Evolutionary conservation across 495 filamentous ascomycete species (phyloP).

Genomic region (Tuber magnatum): DNA sequence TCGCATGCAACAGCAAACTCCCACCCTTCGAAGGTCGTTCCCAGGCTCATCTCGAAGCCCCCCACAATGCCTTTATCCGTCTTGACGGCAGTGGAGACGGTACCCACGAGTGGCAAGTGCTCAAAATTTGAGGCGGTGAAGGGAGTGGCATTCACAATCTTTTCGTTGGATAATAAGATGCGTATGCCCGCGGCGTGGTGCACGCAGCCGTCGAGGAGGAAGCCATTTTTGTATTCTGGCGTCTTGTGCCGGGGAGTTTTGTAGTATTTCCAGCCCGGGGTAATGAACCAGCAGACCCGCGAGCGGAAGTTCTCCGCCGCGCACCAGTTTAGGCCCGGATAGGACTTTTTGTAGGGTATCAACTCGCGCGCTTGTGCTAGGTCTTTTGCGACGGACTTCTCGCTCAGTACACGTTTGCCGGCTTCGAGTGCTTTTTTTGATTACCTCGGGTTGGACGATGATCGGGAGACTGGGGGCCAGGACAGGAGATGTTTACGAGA

Average conservation of each 20-base stretch:
- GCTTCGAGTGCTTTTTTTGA: constrained; percentile 57
- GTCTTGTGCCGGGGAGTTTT: constrained; percentile 68
- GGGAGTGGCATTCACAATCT: constrained; percentile 48
- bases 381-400: constrained; percentile 73
- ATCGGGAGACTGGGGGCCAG: constrained; percentile 54
- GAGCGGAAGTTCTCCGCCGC: constrained; percentile 74
- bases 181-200: constrained; percentile 61
- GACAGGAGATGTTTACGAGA: constrained; percentile 50
- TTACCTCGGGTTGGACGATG: constrained; percentile 51
- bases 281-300: constrained; percentile 50
- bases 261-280: constrained; percentile 53
- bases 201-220: constrained; percentile 69
- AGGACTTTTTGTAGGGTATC: constrained; percentile 53
- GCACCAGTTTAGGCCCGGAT: constrained; percentile 48
- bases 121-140: constrained; percentile 53
- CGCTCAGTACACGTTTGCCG: constrained; percentile 73
- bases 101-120: constrained; percentile 69
- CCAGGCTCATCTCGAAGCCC: constrained; percentile 56
- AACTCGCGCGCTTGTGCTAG: constrained; percentile 56
- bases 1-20: constrained; percentile 53
- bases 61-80: constrained; percentile 59
- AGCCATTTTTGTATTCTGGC: constrained; percentile 68
- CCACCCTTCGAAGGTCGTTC: constrained; percentile 51
- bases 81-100: constrained; percentile 57
- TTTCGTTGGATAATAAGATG: constrained; percentile 53